Base-by-base conservation (phyloP, 2,329 filamentous ascomycete species). In the Arthrocladium fulminans region DNA sequence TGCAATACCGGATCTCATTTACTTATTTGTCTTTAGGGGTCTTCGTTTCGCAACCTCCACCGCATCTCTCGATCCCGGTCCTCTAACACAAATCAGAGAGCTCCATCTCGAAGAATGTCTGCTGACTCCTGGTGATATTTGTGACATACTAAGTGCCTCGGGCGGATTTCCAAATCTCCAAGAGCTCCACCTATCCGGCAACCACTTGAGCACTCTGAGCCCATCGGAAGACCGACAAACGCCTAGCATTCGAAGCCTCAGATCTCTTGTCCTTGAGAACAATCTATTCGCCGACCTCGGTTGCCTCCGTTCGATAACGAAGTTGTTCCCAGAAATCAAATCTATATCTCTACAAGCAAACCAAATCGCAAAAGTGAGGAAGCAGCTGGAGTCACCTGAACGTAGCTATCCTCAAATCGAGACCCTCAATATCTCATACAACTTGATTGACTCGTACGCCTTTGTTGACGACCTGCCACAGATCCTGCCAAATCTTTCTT, bases 351-450 rank as follows among this genome's bases (percentile, higher is more conserved):
- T 97, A 45, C 90, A 94, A 58, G 80, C 82, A 44, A 94, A 94
- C 67, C 73, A 71, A 43, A 85, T 95, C 53, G 67, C 69, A 13
- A 8, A 46, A 6, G 24, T 55, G 23, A 46, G 48, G 3, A 43
- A 24, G 45, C 25, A 60, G 65, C 13, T 63, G 72, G 20, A 52
- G 47, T 83, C 86, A 57, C 3, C 25, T 22, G 25, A 32, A 5
- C 15, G 27, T n/a, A 22, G 9, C 9, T 63, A 77, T 2, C 38
- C 63, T 0, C 74, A 64, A 1, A 61, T 88, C 4, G 73, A 73
- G 38, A 84, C 84, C 52, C 67, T 90, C 13, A 86, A 89, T 61
- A 63, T 90, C 15, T 88, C 85, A 1, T 81, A 82, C 64, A 90
- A 90, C 65, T 66, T 73, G 13, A 73, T 90, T 24, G 63, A 72